A percentile compares a stretch with the other conserved stretches of the same genome.
phyloP scores from a whole-genome alignment of 2,329 filamentous ascomycete species.

The Xylaria sp. region DNA sequence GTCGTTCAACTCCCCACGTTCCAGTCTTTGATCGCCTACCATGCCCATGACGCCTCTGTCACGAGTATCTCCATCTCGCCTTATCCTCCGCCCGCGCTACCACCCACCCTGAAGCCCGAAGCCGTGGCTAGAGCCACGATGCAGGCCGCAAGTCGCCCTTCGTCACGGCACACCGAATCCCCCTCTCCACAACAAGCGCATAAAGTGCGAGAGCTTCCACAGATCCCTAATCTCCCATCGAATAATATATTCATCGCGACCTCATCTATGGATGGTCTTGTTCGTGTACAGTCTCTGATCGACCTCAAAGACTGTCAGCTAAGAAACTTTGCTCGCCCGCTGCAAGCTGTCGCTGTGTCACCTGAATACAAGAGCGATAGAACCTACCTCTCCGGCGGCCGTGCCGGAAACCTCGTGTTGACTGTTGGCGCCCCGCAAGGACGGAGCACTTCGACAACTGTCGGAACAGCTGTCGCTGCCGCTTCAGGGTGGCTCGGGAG shows the following conservation, averaged over 20 bases:
- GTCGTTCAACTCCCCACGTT: slow-evolving; percentile 85
- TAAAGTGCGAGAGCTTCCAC: slow-evolving; percentile 55
- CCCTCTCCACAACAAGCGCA: slow-evolving; percentile 53
- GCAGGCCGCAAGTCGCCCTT: slow-evolving; percentile 50
- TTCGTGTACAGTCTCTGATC: slow-evolving; percentile 87
- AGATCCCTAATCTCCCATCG: slow-evolving; percentile 78
- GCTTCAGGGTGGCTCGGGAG: slow-evolving; percentile 92
- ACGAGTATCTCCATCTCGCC: slow-evolving; percentile 92
- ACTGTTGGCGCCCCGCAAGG: slow-evolving; percentile 84
- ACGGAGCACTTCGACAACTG: slow-evolving; percentile 87
- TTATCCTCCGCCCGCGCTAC: slow-evolving; percentile 72
- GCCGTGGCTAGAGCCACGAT: slow-evolving; percentile 50
- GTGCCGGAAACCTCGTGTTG: slow-evolving; percentile 86
- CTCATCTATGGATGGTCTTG: slow-evolving; percentile 93
- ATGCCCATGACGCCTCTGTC: slow-evolving; percentile 91
- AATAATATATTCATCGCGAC: slow-evolving; percentile 95
- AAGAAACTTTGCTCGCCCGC: slow-evolving; percentile 91
- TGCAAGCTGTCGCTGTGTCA: slow-evolving; percentile 92
- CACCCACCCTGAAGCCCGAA: slow-evolving; percentile 57
- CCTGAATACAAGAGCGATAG: slow-evolving; percentile 92
- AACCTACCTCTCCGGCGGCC: slow-evolving; percentile 89
- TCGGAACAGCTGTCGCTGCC: slow-evolving; percentile 80
- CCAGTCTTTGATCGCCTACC: slow-evolving; percentile 84
- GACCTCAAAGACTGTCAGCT: slow-evolving; percentile 91
- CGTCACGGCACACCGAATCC: slow-evolving; percentile 54